phyloP scores from a whole-genome alignment of 805 yeast species.

The Candida michaelii region DNA sequence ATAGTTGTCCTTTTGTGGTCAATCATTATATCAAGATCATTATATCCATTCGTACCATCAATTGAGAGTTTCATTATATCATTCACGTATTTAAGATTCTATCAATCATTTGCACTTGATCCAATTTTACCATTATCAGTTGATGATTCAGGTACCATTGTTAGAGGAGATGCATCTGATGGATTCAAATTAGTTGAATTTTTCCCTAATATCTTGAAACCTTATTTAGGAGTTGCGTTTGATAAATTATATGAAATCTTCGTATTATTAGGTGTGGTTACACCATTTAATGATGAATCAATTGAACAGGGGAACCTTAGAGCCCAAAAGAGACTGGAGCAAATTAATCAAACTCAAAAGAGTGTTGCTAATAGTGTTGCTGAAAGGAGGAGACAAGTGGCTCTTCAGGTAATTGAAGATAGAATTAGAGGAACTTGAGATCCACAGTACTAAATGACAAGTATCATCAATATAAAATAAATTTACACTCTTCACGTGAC shows the following conservation, averaged over 20 bases:
- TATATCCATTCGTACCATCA: constrained; percentile 57
- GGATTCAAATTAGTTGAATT: constrained; percentile 80
- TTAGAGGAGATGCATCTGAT: constrained; percentile 86
- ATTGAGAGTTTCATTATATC: constrained; percentile 60
- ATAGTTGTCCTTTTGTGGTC: constrained; percentile 37
- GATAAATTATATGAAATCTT: constrained; percentile 33
- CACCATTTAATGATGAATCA: constrained; percentile 65
- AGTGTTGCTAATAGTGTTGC: constrained; percentile 51
- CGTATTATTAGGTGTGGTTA: constrained; percentile 47
- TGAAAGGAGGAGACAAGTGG: constrained; percentile 76
- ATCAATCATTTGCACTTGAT: constrained; percentile 56
- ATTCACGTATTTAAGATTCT: constrained; percentile 79
- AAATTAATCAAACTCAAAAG: constrained; percentile 40
- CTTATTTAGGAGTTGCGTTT: constrained; percentile 52
- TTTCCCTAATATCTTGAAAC: constrained; percentile 67
- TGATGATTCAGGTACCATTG: constrained; percentile 26
- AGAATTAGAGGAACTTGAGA: constrained; percentile 34
- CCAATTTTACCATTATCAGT: constrained; percentile 52
- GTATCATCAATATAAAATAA: too few relatives aligned
- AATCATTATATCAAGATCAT: constrained; percentile 26
- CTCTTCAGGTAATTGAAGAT: constrained; percentile 72
- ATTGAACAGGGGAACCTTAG: constrained; percentile 73
- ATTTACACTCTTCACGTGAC: too few relatives aligned
- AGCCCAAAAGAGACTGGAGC: constrained; percentile 60
- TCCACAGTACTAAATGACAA: too few relatives aligned